Evolutionary conservation across 2,329 filamentous ascomycete genomes (phyloP), one percentile per base, ranked within the genome.

Genomic region (Sporothrix globosa): DNA sequence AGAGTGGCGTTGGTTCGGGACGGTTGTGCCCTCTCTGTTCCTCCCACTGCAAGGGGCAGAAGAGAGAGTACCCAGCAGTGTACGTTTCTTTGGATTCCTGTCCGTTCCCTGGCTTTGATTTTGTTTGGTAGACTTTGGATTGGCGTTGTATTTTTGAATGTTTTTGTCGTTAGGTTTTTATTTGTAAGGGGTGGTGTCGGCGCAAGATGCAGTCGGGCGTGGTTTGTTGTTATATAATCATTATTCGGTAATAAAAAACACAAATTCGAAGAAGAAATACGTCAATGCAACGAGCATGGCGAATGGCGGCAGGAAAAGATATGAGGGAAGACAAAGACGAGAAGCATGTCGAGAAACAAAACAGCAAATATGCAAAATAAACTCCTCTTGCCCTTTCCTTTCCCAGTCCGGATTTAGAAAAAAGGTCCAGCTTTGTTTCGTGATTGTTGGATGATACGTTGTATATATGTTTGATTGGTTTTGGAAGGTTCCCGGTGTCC

Each of bases 1-100:
- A 69, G 68, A 69, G 68, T 69, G 68, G 68, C 68, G 68, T 69
- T 60, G 68, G 54, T 69, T 63, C 46, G 46, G 56, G 54, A 63
- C 56, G 68, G 68, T 34, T 63, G 48, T 53, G 10, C 24, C 34
- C 21, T 44, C 50, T 67, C 50, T 27, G n/a, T 24, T 65, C 24
- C 27, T 50, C 17, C 44, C 50, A 24, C 27, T 19, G 30, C n/a
- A 10, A 5, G n/a, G 21, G 19, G 21, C 17, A 34, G 34, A 27
- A 50, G 30, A 67, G 50, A 67, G 13, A 13, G 46, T n/a, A 69
- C 44, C 53, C 67, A 30, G 67, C 67, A 68, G 67, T 67, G 65
- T 56, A 68, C 39, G 41, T 68, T 58, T 67, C 9, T 50, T 48
- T 19, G 39, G 19, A 34, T 68, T 68, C 53, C 67, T 68, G 67